Percentiles rank a stretch among this genome's conserved stretches.
These are phyloP conservation scores for Cucurbita maxima DNA, from an alignment of 306 rosid species.

Conservation along the genomic window DNA sequence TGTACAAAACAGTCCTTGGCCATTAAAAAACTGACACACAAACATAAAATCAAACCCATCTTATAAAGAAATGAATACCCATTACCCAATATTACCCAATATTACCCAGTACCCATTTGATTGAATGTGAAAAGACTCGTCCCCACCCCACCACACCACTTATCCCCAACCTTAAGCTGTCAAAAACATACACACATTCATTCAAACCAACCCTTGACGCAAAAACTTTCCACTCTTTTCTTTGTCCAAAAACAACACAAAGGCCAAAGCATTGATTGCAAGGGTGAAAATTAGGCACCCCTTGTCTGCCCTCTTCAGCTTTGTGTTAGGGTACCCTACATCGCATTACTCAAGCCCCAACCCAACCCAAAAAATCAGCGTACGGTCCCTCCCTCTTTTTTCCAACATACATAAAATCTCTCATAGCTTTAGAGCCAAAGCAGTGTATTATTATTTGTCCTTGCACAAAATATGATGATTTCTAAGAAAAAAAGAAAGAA, in stretches of 20 bases:
- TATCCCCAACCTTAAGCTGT: background rate
- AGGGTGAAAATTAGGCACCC: background rate
- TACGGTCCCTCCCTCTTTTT: background rate
- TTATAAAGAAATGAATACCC: background rate
- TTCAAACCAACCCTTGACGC: background rate
- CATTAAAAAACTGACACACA: background rate
- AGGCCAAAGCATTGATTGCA: background rate
- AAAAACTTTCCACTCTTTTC: background rate
- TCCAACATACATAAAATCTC: background rate
- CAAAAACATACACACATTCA: background rate
- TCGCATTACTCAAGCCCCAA: background rate
- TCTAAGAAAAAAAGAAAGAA: too few species aligned
- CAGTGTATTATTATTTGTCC: background rate
- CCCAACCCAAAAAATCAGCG: background rate
- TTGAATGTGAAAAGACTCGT: slow-evolving; percentile 1
- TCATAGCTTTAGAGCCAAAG: background rate
- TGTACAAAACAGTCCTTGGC: background rate
- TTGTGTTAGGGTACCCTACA: slow-evolving; percentile 5
- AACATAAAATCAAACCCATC: background rate
- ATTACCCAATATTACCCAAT: too few species aligned
- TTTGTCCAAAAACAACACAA: background rate
- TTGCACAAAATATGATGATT: too few species aligned
- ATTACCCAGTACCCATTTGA: background rate
- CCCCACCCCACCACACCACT: background rate
- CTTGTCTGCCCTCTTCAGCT: background rate